These are phyloP conservation scores for Salvia splendens DNA, from an alignment of 257 asterid species.

Conservation along the genomic window DNA sequence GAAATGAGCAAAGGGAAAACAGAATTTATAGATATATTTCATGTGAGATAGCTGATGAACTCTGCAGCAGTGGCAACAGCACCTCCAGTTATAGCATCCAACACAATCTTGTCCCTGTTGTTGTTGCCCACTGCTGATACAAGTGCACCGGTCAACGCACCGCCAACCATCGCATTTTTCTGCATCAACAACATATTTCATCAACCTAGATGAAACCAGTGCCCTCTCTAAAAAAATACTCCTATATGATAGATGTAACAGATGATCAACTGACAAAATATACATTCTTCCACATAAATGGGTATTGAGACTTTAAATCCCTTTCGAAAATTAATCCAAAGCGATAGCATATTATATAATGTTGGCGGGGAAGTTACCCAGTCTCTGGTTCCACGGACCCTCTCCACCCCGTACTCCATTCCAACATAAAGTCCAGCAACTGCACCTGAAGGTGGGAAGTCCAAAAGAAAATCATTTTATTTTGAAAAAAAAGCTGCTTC, in stretches of 20 bases:
- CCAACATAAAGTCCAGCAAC: constrained; percentile 82
- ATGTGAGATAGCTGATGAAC: constrained; percentile 56
- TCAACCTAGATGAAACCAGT: neutral
- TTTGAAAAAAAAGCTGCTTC: neutral
- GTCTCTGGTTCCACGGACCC: constrained; percentile 72
- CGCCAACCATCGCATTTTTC: constrained; percentile 71
- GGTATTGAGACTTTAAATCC: neutral
- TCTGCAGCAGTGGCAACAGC: constrained; percentile 86
- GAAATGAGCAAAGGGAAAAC: neutral
- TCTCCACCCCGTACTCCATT: constrained; percentile 65
- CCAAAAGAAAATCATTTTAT: neutral
- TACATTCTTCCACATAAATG: neutral
- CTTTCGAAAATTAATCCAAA: neutral
- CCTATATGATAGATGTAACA: no score
- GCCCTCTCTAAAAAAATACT: no score
- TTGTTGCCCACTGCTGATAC: constrained; percentile 53
- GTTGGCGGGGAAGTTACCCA: constrained; percentile 57
- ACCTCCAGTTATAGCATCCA: constrained; percentile 74
- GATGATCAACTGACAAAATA: neutral
- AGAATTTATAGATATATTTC: constrained; percentile 11
- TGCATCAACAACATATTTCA: constrained; percentile 1
- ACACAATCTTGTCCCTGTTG: constrained; percentile 61
- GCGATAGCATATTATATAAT: neutral
- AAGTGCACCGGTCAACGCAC: constrained; percentile 72
- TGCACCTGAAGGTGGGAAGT: constrained; percentile 53